Evolutionary conservation across 116 monocot genomes (phyloP).

Genomic region (Posidonia oceanica): DNA sequence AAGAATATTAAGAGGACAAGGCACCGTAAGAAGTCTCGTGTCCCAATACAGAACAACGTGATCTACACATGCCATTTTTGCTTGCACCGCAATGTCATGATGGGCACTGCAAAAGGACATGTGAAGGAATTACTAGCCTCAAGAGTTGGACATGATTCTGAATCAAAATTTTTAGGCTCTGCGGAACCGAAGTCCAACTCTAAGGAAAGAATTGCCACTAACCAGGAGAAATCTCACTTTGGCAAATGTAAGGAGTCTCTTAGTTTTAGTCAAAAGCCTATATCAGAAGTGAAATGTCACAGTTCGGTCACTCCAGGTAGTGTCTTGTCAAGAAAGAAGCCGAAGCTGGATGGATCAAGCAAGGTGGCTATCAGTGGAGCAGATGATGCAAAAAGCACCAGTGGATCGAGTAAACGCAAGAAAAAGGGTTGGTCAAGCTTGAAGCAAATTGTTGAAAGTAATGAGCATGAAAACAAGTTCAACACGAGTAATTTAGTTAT

Average conservation of each 20-base stretch:
- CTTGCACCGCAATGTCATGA: constrained; percentile 36
- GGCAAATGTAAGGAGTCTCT: no score
- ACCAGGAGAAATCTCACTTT: no score
- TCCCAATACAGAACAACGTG: constrained; percentile 40
- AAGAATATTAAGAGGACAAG: constrained; percentile 25
- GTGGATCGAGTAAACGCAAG: constrained; percentile 36
- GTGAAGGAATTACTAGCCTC: constrained; percentile 34
- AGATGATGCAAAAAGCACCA: neutral
- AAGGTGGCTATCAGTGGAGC: neutral
- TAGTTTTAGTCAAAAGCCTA: neutral
- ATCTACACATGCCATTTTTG: constrained; percentile 71
- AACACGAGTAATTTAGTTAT: constrained; percentile 26
- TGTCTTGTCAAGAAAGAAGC: constrained; percentile 15
- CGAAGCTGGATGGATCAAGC: constrained; percentile 12
- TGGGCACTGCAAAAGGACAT: constrained; percentile 41
- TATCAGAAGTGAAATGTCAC: neutral
- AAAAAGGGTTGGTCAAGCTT: constrained; percentile 56
- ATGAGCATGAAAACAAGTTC: constrained; percentile 17
- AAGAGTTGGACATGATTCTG: neutral
- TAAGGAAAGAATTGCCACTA: neutral
- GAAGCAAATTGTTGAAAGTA: constrained; percentile 39
- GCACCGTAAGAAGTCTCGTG: constrained; percentile 9
- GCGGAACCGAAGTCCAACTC: neutral
- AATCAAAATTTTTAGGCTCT: neutral
- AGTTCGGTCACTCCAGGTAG: constrained; percentile 11